A percentile compares a stretch with the other conserved stretches of the same genome.
phyloP scores from a whole-genome alignment of 306 rosid species.

The Cicer chorassanicum region DNA sequence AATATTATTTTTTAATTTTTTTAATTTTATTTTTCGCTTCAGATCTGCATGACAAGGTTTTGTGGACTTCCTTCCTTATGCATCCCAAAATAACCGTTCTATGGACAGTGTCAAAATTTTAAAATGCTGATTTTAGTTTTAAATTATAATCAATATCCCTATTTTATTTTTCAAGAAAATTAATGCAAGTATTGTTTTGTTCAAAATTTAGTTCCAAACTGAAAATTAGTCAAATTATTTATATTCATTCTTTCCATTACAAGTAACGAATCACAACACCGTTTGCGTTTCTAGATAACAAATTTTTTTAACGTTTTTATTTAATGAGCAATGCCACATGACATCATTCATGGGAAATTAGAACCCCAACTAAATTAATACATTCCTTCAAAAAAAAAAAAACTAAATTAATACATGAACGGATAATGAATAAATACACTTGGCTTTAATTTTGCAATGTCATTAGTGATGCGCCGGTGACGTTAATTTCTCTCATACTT shows the following conservation, averaged over 20 bases:
- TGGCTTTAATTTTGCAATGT: too few species aligned
- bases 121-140: too few species aligned
- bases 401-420: too few species aligned
- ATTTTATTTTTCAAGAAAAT: too few species aligned
- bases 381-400: too few species aligned
- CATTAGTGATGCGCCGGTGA: too few species aligned
- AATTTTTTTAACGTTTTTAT: slow-evolving; percentile 6
- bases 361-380: too few species aligned
- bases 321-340: neutral
- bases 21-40: neutral
- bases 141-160: too few species aligned
- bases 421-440: too few species aligned
- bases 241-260: slow-evolving; percentile 10
- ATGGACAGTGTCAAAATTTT: neutral
- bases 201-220: neutral
- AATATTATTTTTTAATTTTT: neutral
- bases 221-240: neutral
- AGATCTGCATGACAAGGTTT: slow-evolving; percentile 52
- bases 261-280: neutral
- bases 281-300: slow-evolving; percentile 3
- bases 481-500: too few species aligned
- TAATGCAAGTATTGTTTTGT: neutral
- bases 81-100: slow-evolving; percentile 55
- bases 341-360: too few species aligned
- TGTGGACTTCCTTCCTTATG: slow-evolving; percentile 44